Evolutionary conservation across 2,329 filamentous ascomycete genomes (phyloP), one percentile per base, ranked within the genome.

Genomic region (Fusarium tricinctum): DNA sequence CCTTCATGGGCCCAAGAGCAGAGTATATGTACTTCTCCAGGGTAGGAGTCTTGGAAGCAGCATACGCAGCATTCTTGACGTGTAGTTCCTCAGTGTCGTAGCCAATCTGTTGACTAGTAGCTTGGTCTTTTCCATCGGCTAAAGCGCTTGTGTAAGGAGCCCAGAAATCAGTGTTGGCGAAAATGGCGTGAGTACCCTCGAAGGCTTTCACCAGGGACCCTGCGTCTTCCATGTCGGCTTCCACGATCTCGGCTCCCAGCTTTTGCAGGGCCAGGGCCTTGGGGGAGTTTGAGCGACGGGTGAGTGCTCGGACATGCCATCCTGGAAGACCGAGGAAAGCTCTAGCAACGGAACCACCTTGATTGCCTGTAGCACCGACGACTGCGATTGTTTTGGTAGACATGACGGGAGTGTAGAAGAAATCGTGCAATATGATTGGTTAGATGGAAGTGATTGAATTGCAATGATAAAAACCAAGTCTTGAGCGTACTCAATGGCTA

Each of bases 111-210:
- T 79, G 75, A 60, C 77, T 79, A 0, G 75, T 77, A 7, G 77
- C 73, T 9, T 68, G 54, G 2, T 79, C 80, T 47, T 75, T 74
- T 5, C 76, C 74, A 8, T 78, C 73, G n/a, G 75, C 77, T 49
- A 82, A 76, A 0, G 79, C 73, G 3, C 76, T 70, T 56, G 76
- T 76, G 66, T 83, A 85, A 4, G 79, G 75, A 32, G 80, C 78
- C 81, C 82, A 87, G 73, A 85, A 88, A 60, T 87, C 81, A 0
- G 85, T 87, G 43, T 85, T 82, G 68, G 78, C 76, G 72, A 87
- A 88, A 60, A 88, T 83, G 47, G 80, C 73, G 56, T 81, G 78
- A 5, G 80, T 82, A 4, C 78, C 81, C 6, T 70, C 20, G 56
- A 85, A 85, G 1, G 81, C 82, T 0, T 67, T 43, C 32, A 76